Conservation (phyloP, 2,329 filamentous ascomycete genomes). For the Colletotrichum spinosum region DNA sequence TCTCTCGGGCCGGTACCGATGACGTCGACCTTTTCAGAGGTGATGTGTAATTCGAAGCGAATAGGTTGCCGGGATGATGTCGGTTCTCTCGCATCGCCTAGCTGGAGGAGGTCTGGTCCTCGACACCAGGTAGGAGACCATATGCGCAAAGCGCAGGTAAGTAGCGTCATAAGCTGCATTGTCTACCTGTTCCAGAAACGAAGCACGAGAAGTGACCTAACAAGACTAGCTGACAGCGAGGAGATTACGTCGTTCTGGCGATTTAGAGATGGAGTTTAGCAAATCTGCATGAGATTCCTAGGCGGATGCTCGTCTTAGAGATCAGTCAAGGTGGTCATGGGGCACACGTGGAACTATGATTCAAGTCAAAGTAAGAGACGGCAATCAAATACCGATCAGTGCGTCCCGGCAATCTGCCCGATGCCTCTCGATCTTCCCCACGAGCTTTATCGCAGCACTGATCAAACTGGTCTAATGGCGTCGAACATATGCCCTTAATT, state of each 20-base stretch:
- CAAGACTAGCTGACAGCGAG: constrained; percentile 3
- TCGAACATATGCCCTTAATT: neutral
- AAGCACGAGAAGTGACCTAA: neutral
- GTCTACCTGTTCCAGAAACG: neutral
- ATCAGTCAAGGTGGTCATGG: neutral
- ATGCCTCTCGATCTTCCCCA: neutral
- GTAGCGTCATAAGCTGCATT: constrained; percentile 7
- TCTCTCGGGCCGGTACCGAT: constrained; percentile 11
- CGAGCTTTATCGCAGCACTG: neutral
- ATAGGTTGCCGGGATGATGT: neutral
- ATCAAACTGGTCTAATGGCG: neutral
- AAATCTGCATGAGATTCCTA: neutral
- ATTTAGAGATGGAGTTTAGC: neutral
- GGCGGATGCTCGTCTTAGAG: neutral
- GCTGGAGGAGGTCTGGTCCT: neutral
- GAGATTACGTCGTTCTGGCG: neutral
- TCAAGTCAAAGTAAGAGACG: neutral
- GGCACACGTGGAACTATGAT: neutral
- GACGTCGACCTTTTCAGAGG: neutral
- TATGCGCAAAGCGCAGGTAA: constrained; percentile 3
- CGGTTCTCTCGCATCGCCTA: fast-evolving
- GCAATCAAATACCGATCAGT: constrained; percentile 7
- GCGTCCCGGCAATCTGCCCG: constrained; percentile 5
- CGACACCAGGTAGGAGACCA: constrained; percentile 2
- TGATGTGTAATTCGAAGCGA: constrained; percentile 15